Evolutionary conservation across 768 basidiomycete genomes (phyloP).

Genomic region (Suillus alpinus): DNA sequence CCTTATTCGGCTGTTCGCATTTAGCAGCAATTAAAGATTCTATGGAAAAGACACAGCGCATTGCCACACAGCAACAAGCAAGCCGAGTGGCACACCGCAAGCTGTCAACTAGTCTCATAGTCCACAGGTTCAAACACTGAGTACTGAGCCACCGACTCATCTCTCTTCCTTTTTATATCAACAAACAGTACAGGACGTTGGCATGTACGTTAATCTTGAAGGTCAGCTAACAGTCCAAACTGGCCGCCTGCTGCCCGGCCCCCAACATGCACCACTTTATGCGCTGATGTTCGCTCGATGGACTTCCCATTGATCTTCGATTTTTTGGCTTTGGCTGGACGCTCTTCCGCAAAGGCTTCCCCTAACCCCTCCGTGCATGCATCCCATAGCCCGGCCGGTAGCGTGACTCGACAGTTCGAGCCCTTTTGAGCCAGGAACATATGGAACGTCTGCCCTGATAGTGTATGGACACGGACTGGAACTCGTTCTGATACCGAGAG

Average conservation of each 20-base stretch:
- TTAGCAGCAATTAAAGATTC: too few relatives aligned
- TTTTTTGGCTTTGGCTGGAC: conserved; percentile 43
- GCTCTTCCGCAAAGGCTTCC: conserved; percentile 48
- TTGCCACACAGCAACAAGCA: too few relatives aligned
- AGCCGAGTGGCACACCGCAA: too few relatives aligned
- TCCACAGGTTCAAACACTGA: neutral
- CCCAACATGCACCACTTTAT: conserved; percentile 24
- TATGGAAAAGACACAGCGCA: too few relatives aligned
- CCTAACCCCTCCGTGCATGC: conserved; percentile 47
- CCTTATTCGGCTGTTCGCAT: too few relatives aligned
- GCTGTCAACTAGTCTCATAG: neutral
- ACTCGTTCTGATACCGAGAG: conserved; percentile 52
- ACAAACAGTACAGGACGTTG: neutral
- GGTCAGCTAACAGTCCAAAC: conserved; percentile 43
- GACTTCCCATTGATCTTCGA: conserved; percentile 15
- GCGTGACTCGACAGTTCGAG: conserved; percentile 15
- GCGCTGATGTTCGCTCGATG: conserved; percentile 2
- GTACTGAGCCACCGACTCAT: too few relatives aligned
- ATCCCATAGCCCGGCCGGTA: conserved; percentile 41
- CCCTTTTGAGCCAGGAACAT: conserved; percentile 38
- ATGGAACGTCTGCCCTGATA: conserved; percentile 67
- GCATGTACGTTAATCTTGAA: conserved; percentile 28
- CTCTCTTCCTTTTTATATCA: neutral
- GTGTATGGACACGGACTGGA: conserved; percentile 42
- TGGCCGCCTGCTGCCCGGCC: conserved; percentile 26